Evolutionary conservation across 2,329 filamentous ascomycete genomes (phyloP).

Genomic region (Ophiocordyceps robertsii): DNA sequence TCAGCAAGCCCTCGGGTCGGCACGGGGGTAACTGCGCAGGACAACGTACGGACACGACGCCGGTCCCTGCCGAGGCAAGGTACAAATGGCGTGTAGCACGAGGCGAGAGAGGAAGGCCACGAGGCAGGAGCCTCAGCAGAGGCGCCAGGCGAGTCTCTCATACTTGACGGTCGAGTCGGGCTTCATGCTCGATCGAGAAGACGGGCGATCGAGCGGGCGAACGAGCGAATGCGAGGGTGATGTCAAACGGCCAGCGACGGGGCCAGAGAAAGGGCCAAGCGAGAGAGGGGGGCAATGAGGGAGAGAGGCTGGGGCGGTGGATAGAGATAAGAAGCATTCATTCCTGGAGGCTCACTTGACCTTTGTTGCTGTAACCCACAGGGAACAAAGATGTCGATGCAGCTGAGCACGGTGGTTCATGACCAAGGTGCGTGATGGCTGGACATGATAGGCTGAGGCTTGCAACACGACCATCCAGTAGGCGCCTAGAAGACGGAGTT

Average conservation of each 20-base stretch:
- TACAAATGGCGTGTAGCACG: constrained; percentile 29
- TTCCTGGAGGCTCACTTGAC: constrained; percentile 5
- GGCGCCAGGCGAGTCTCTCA: constrained; percentile 28
- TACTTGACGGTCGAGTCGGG: constrained; percentile 12
- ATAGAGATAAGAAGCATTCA: neutral
- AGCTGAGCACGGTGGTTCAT: constrained; percentile 8
- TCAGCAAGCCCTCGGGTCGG: constrained; percentile 13
- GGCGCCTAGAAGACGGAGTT: constrained; percentile 20
- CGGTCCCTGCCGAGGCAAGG: constrained; percentile 25
- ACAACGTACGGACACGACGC: constrained; percentile 21
- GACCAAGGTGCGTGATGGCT: constrained; percentile 9
- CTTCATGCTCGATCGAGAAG: constrained; percentile 7
- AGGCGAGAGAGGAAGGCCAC: constrained; percentile 31
- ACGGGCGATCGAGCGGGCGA: constrained; percentile 5
- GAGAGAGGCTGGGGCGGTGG: constrained; percentile 1
- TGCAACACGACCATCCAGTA: constrained; percentile 16
- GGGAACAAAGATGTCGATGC: constrained; percentile 4
- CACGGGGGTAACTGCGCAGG: constrained; percentile 9
- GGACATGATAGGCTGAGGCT: constrained; percentile 19
- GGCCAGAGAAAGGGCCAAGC: constrained; percentile 1
- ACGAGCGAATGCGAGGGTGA: neutral
- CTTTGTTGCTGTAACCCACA: constrained; percentile 5
- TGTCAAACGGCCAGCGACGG: constrained; percentile 6
- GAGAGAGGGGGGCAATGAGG: constrained; percentile 4
- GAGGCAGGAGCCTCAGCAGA: constrained; percentile 27